Base-by-base conservation (phyloP, 78 protist genomes). In the Isochrysis galbana region DNA sequence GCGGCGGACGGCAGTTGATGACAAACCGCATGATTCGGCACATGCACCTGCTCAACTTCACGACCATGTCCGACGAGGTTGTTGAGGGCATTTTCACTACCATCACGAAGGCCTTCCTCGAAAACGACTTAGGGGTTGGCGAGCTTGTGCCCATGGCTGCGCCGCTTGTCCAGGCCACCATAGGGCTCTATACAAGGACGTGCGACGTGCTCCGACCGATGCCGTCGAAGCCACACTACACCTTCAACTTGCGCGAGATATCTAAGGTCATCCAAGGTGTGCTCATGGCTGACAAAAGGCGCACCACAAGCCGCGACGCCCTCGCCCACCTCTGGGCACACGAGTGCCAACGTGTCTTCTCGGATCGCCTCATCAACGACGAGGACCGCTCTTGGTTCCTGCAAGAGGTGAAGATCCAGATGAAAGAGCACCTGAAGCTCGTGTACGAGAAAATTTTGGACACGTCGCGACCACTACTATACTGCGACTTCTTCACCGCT, bases 241-340 rank as follows among this genome's bases (percentile, higher is more conserved):
- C 98, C 7, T 98, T 97, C 98, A 98, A 97, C 95, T 87, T 98
- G 89, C 95, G 99, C n/a, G 99, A 97, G 69, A 87, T 98, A 11
- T 2, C 97, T 25, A 94, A 94, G 72, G 95, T 97, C 41, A 90
- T 97, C 89, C 96, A 97, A 61, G 97, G 97, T 26, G 32, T 97
- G 29, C 91, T 92, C 82, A 88, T 91, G 92, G 72, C 89, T 11
- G 93, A 93, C n/a, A 84, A 93, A 22, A 70, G 82, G 82, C 10
- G 38, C 26, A 2, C 91, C 45, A 5, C 11, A 2, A 93, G 74
- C 5, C 32, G 5, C 36, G 7, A 36, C 21, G 90, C 38, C 1
- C 69, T 98, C 29, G 19, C 94, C 1, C 93, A 97, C 29, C 47
- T 97, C 39, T 97, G 98, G 98, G 14, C 39, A n/a, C 98, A 98